phyloP scores from a whole-genome alignment of 805 yeast genomes.

The Kodamaea nitidulidarum region DNA sequence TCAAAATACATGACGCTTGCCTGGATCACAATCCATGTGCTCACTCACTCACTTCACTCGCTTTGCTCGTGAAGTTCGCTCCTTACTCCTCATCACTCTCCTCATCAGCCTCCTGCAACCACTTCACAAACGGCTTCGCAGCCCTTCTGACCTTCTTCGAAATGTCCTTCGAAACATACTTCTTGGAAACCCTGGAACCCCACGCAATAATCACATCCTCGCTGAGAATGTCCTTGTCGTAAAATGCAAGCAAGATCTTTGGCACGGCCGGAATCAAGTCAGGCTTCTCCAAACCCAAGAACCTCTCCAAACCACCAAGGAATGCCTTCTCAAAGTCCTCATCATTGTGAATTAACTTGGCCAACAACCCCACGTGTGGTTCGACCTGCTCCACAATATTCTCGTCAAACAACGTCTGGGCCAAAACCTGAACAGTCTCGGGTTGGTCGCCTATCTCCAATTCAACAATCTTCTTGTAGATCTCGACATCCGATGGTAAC shows the following conservation, averaged over 20 bases:
- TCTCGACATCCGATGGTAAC: slow-evolving; percentile 81
- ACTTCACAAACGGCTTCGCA: slow-evolving; percentile 90
- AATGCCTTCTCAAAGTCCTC: slow-evolving; percentile 79
- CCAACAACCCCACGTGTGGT: slow-evolving; percentile 77
- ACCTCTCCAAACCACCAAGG: slow-evolving; percentile 93
- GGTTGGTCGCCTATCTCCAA: slow-evolving; percentile 67
- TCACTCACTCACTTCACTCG: background rate
- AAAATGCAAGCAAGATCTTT: slow-evolving; percentile 73
- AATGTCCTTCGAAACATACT: slow-evolving; percentile 86
- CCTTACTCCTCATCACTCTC: slow-evolving; percentile 60
- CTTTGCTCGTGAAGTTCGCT: background rate
- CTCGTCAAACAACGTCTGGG: slow-evolving; percentile 82
- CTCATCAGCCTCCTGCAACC: slow-evolving; percentile 93
- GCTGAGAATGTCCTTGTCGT: slow-evolving; percentile 76
- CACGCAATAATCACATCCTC: slow-evolving; percentile 80
- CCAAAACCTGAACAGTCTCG: slow-evolving; percentile 84
- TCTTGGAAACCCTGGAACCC: slow-evolving; percentile 90
- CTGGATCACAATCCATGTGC: background rate
- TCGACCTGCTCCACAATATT: slow-evolving; percentile 68
- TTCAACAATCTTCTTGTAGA: slow-evolving; percentile 84
- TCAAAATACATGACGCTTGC: too few relatives aligned
- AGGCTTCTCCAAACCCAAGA: slow-evolving; percentile 77
- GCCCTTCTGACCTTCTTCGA: slow-evolving; percentile 94
- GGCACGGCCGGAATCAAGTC: slow-evolving; percentile 67
- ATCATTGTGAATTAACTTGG: slow-evolving; percentile 61